phyloP scores from a whole-genome alignment of 2,329 filamentous ascomycete genomes.

The Fonsecaea multimorphosa region DNA sequence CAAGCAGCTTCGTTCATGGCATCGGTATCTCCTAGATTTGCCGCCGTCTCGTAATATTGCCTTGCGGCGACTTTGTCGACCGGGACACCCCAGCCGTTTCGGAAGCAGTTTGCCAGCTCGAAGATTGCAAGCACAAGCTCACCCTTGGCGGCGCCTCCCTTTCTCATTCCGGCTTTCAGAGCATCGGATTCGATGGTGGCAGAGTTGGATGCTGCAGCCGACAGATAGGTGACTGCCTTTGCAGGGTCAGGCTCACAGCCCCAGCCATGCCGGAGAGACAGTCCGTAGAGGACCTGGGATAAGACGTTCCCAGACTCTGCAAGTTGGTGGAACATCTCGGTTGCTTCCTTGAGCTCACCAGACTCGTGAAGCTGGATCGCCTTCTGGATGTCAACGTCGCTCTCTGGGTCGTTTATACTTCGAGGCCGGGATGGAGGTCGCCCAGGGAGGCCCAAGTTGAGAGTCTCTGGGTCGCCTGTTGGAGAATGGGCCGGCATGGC shows the following conservation, averaged over 20 bases:
- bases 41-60: conserved; percentile 96
- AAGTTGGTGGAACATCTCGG: conserved; percentile 80
- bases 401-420: conserved; percentile 41
- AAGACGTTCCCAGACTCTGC: conserved; percentile 90
- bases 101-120: conserved; percentile 78
- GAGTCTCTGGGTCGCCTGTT: conserved; percentile 20
- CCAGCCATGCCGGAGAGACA: conserved; percentile 83
- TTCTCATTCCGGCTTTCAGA: conserved; percentile 84
- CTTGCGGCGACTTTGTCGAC: conserved; percentile 84
- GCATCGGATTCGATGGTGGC: conserved; percentile 85
- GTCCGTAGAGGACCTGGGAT: conserved; percentile 93
- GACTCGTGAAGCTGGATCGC: conserved; percentile 93
- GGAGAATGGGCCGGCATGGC: conserved; percentile 10
- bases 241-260: conserved; percentile 76
- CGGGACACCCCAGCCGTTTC: conserved; percentile 89
- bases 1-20: conserved; percentile 94
- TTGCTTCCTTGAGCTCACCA: conserved; percentile 78
- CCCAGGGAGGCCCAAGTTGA: conserved; percentile 19
- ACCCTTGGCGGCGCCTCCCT: conserved; percentile 92
- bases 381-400: conserved; percentile 77
- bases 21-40: conserved; percentile 93
- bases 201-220: conserved; percentile 86
- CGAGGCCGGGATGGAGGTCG: conserved; percentile 29
- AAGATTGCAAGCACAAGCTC: conserved; percentile 96
- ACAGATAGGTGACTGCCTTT: conserved; percentile 81